Conservation (phyloP, 2,329 filamentous ascomycete genomes). For the Cephalotrichum gorgonifer region DNA sequence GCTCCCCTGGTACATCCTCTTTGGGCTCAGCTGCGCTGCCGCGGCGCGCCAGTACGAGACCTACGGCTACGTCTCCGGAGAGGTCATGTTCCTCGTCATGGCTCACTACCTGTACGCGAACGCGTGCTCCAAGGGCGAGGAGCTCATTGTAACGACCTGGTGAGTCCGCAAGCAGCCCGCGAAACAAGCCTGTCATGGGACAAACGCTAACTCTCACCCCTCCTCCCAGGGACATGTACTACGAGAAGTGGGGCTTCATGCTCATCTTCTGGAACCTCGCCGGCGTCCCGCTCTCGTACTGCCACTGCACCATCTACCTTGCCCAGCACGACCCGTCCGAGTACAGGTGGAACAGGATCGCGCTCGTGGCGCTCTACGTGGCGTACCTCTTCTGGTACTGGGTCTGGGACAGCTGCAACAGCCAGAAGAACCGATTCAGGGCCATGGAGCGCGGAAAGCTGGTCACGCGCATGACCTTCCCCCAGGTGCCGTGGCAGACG, state of each 20-base stretch:
- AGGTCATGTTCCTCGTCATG: conserved; percentile 75
- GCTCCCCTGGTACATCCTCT: conserved; percentile 84
- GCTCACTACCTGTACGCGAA: conserved; percentile 90
- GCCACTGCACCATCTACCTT: conserved; percentile 84
- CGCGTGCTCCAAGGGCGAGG: conserved; percentile 84
- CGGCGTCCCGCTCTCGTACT: conserved; percentile 83
- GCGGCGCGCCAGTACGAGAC: conserved; percentile 74
- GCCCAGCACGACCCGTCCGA: conserved; percentile 70
- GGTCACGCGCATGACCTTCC: conserved; percentile 68
- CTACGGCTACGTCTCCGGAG: conserved; percentile 78
- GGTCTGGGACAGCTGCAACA: conserved; percentile 87
- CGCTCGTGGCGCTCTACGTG: conserved; percentile 53
- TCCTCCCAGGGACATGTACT: conserved; percentile 68
- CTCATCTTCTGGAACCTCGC: conserved; percentile 96
- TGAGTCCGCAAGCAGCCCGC: too few species aligned
- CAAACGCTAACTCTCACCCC: not conserved
- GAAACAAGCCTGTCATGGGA: not conserved
- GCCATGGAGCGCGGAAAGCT: conserved; percentile 64
- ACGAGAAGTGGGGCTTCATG: conserved; percentile 97
- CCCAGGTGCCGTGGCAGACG: conserved; percentile 81
- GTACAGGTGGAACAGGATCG: conserved; percentile 66
- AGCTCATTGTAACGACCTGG: conserved; percentile 81
- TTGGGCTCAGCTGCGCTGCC: conserved; percentile 65
- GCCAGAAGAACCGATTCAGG: conserved; percentile 88
- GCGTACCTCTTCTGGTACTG: conserved; percentile 80